Evolutionary conservation across 2,329 filamentous ascomycete genomes (phyloP), one percentile per base, ranked within the genome.

Genomic region (Verticillium isaacii): DNA sequence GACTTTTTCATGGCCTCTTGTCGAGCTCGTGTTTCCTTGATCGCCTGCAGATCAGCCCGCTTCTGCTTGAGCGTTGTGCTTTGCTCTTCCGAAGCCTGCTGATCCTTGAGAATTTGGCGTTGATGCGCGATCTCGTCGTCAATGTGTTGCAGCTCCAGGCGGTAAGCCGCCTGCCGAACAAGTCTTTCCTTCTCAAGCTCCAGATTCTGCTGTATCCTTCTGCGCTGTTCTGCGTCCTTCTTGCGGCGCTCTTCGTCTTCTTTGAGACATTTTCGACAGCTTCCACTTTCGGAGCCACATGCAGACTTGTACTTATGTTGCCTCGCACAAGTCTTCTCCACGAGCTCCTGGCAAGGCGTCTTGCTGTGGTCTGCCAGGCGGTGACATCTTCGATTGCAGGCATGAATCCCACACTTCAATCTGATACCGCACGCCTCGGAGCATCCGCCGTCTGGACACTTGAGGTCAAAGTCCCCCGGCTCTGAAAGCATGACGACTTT

Each of bases 391-490:
- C 75, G 78, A 0, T 77, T 75, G 66, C 90, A 93, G 0, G 68
- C 68, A 65, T 93, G 89, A 1, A 80, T 41, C 0, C 81, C 81
- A 60, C 89, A 92, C 2, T 70, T 77, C 2, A 92, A 74, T 1
- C 36, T 56, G 2, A 6, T 32, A 0, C 1, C 88, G 86, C 90
- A 93, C 23, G 77, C 78, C 57, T 85, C 77, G 0, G 75, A 75
- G 64, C 90, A 93, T 0, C 90, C 90, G 5, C 90, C 90, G 68
- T 93, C 88, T 0, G 89, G 89, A 45, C 84, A 89, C 19, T 82
- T 72, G 0, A 63, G 69, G 2, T 86, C 82, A 67, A 93, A 93
- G 52, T 91, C 85, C 0, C 80, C 70, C 0, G 82, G 79, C 0
- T 70, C 70, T 2, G 70, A 72, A 0, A 92, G 66, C 0, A 86